Base-by-base conservation (phyloP, 495 filamentous ascomycete genomes). In the Penicillium coffeae region DNA sequence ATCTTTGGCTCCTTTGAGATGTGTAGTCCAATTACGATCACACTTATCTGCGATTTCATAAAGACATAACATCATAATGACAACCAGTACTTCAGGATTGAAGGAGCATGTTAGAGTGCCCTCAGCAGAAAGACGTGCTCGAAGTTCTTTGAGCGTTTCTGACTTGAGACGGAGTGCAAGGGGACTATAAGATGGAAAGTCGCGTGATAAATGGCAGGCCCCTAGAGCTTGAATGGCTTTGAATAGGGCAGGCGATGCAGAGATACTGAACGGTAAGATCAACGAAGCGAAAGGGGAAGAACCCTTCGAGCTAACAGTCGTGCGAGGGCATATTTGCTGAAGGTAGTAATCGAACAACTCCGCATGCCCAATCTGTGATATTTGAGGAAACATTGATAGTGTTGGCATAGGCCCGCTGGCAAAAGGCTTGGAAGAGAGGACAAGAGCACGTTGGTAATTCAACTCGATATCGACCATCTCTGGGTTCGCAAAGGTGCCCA, bases 11-110 rank as follows among this genome's bases (percentile, higher is more conserved):
- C 70, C 71, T 30, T 69, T 68, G 5, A 73, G 54, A 50, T 75
- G 71, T 21, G 73, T 64, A 1, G 62, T 69, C 71, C 71, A 75
- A 38, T 66, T 64, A 32, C 66, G 60, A 39, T 73, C 70, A 22
- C 71, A 75, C 33, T 71, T 66, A 37, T 75, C 70, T 18, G 73
- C 62, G 41, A 75, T 73, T 46, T 75, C 71, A 47, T 69, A 75
- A 0, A 72, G 61, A 48, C 70, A 75, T 15, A 75, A 53, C 62
- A 75, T 66, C 58, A 75, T 71, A 70, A 75, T 73, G 22, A 71
- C 63, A 2, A 68, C 62, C 21, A 75, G 44, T 1, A 72, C 51
- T 48, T 75, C 70, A 0, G 71, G 67, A 32, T 73, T 64, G 13
- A 48, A 50, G 5, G 55, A 59, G 36, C 56, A 65, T 3, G 33